phyloP scores from a whole-genome alignment of 73 alveolate species.

The Diophrys appendiculata region DNA sequence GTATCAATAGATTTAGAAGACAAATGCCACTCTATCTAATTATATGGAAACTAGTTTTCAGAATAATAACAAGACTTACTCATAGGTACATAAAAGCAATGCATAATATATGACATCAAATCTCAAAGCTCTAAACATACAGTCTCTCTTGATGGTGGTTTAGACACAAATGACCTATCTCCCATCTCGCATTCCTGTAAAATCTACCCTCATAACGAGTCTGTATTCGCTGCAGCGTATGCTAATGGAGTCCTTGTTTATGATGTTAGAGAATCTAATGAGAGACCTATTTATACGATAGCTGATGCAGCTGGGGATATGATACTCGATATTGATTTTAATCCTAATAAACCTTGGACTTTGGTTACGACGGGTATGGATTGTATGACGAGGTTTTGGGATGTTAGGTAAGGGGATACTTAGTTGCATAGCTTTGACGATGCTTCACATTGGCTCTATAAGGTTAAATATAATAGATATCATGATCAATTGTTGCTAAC shows the following conservation, averaged over 20 bases:
- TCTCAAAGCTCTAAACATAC: no score
- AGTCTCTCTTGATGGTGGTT: no score
- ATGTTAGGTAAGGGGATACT: conserved; percentile 46
- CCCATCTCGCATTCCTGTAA: no score
- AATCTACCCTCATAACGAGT: conserved; percentile 39
- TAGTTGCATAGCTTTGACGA: conserved; percentile 60
- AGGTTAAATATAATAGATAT: conserved; percentile 64
- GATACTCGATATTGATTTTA: conserved; percentile 72
- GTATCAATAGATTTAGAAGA: not conserved
- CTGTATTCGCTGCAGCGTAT: not conserved
- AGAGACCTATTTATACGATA: conserved; percentile 15
- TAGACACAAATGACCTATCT: no score
- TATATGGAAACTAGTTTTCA: no score
- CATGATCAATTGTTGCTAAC: conserved; percentile 74
- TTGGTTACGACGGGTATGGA: conserved; percentile 76
- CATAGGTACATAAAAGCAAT: no score
- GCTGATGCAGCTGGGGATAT: conserved; percentile 60
- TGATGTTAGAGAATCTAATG: conserved; percentile 36
- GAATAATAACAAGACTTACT: no score
- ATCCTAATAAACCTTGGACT: conserved; percentile 76
- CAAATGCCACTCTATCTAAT: no score
- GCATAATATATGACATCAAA: no score
- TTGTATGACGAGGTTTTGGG: conserved; percentile 62
- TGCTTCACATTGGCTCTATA: conserved; percentile 74
- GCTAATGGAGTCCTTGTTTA: conserved; percentile 6